phyloP scores from a whole-genome alignment of 805 yeast genomes.

The Kluyveromyces nonfermentans region DNA sequence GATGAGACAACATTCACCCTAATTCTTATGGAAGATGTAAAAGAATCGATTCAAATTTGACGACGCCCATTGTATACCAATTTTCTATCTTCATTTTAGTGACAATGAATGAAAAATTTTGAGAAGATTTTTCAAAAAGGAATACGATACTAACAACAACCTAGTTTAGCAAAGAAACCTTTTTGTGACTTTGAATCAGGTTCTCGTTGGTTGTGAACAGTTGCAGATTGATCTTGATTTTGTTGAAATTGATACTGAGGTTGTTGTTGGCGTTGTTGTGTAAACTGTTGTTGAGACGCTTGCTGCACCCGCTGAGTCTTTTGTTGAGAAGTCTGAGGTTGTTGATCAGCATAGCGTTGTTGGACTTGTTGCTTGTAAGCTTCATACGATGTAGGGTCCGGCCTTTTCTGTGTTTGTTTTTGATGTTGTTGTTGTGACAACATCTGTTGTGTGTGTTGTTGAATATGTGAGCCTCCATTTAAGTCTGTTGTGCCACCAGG shows the following conservation, averaged over 20 bases:
- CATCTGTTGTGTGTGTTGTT: constrained; percentile 16
- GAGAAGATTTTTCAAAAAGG: background rate
- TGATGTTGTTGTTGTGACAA: constrained; percentile 20
- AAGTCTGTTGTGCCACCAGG: constrained; percentile 5
- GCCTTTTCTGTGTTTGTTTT: constrained; percentile 19
- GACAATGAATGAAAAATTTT: background rate
- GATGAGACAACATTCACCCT: background rate
- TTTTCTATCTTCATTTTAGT: too few relatives aligned
- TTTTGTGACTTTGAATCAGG: constrained; percentile 17
- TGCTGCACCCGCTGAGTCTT: constrained; percentile 7
- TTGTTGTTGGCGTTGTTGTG: constrained; percentile 8
- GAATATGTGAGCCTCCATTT: constrained; percentile 16
- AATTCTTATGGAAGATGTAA: too few relatives aligned
- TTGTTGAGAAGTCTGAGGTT: constrained; percentile 13
- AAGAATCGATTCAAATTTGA: background rate
- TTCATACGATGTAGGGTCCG: constrained; percentile 36
- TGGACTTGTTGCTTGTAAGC: constrained; percentile 32
- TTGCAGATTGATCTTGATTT: constrained; percentile 4
- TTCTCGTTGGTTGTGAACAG: constrained; percentile 7
- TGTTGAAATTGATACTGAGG: constrained; percentile 12
- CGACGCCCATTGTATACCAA: background rate
- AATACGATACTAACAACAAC: constrained; percentile 22
- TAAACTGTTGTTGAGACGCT: constrained; percentile 11
- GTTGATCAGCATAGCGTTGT: constrained; percentile 28
- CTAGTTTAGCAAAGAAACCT: constrained; percentile 28